Percentiles rank a stretch among this genome's conserved stretches.
phyloP scores from a whole-genome alignment of 2,329 filamentous ascomycete genomes.

The Annulohypoxylon truncatum region DNA sequence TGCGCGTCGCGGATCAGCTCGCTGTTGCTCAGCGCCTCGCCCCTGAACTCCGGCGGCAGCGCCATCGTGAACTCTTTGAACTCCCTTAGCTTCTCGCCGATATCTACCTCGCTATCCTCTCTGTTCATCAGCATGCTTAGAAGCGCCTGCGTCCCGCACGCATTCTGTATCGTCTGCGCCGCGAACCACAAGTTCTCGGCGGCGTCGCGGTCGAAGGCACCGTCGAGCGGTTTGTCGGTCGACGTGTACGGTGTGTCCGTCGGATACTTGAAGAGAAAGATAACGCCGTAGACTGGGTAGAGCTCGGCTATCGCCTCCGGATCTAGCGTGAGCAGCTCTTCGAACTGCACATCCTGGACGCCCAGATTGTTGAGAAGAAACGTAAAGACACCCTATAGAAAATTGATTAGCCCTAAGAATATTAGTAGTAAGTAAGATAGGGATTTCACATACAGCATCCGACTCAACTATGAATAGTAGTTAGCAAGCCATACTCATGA shows the following conservation, averaged over 20 bases:
- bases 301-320: slow-evolving; percentile 76
- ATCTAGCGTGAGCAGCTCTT: slow-evolving; percentile 93
- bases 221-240: slow-evolving; percentile 78
- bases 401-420: slow-evolving; percentile 45
- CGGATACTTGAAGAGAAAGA: slow-evolving; percentile 98
- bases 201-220: slow-evolving; percentile 80
- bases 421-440: slow-evolving; percentile 28
- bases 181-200: slow-evolving; percentile 90
- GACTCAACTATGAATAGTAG: slow-evolving; percentile 74
- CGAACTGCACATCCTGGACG: slow-evolving; percentile 93
- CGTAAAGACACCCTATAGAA: slow-evolving; percentile 90
- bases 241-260: slow-evolving; percentile 73
- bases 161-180: slow-evolving; percentile 97
- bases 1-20: slow-evolving; percentile 81
- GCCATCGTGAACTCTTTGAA: slow-evolving; percentile 91
- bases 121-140: slow-evolving; percentile 88
- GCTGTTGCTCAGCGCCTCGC: slow-evolving; percentile 71
- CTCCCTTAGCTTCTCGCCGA: slow-evolving; percentile 76
- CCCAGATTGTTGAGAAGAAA: slow-evolving; percentile 92
- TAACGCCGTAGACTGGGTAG: slow-evolving; percentile 90
- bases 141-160: slow-evolving; percentile 95
- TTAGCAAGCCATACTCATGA: slow-evolving; percentile 39
- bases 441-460: slow-evolving; percentile 77
- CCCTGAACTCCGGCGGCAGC: slow-evolving; percentile 78
- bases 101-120: slow-evolving; percentile 72